phyloP scores from a whole-genome alignment of 495 filamentous ascomycete genomes.

The Pseudoneurospora amorphoporcata region DNA sequence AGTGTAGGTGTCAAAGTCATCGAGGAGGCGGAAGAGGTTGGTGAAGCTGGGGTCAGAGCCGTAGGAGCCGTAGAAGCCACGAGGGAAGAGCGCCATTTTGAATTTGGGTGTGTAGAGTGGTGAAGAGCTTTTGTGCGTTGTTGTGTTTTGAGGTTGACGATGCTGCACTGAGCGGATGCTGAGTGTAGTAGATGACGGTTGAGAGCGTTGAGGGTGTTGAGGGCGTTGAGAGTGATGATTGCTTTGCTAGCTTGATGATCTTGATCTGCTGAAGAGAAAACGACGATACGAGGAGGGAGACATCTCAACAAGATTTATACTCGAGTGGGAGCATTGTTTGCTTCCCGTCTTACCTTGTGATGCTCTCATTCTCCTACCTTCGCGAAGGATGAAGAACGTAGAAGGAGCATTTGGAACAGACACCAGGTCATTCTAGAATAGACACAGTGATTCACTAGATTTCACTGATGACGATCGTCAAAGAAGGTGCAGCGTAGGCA shows the following conservation, averaged over 20 bases:
- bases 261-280: conserved; percentile 2
- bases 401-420: neutral
- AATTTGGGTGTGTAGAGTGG: neutral
- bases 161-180: conserved; percentile 3
- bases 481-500: neutral
- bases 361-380: neutral
- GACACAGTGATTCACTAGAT: neutral
- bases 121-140: neutral
- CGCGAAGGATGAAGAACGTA: neutral
- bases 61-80: conserved; percentile 37
- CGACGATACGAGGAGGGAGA: neutral
- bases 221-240: neutral
- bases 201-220: conserved; percentile 12
- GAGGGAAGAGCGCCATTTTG: conserved; percentile 60
- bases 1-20: conserved; percentile 57
- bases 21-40: conserved; percentile 65
- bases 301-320: neutral
- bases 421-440: neutral
- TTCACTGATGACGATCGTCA: neutral
- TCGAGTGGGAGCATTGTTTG: neutral
- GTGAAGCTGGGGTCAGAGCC: conserved; percentile 41
- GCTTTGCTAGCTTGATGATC: conserved; percentile 11
- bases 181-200: conserved; percentile 5
- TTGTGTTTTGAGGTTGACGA: conserved; percentile 3
- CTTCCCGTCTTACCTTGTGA: neutral